Evolutionary conservation across 176 grass and related monocot genomes (phyloP).

Genomic region (Alloteropsis semialata): DNA sequence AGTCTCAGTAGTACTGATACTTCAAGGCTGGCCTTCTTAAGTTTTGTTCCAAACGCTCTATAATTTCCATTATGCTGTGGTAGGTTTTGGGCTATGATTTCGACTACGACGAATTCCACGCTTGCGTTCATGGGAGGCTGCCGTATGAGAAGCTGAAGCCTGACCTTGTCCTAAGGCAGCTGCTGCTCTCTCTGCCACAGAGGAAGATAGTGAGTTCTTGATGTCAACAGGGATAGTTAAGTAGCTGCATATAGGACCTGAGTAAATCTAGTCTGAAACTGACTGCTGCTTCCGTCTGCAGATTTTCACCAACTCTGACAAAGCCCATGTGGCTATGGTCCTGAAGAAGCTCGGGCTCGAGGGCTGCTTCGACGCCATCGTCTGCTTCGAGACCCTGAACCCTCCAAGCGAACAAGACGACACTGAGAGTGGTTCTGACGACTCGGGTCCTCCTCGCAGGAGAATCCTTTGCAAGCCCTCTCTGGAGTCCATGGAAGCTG

Average conservation of each 20-base stretch:
- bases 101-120: slow-evolving; percentile 83
- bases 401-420: neutral
- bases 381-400: slow-evolving; percentile 98
- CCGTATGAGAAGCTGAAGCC: slow-evolving; percentile 77
- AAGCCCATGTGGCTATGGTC: slow-evolving; percentile 54
- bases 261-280: neutral
- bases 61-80: neutral
- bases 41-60: neutral
- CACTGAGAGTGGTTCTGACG: slow-evolving; percentile 4
- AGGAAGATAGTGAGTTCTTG: slow-evolving; percentile 65
- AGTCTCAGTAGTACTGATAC: neutral
- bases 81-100: slow-evolving; percentile 70
- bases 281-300: slow-evolving; percentile 9
- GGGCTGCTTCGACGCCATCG: slow-evolving; percentile 79
- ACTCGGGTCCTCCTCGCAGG: neutral
- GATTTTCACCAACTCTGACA: slow-evolving; percentile 94
- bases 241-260: no score
- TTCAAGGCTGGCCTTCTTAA: neutral
- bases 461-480: slow-evolving; percentile 84
- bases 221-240: neutral
- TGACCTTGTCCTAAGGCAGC: slow-evolving; percentile 68
- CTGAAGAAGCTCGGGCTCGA: slow-evolving; percentile 75
- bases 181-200: slow-evolving; percentile 79
- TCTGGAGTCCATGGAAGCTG: slow-evolving; percentile 82
- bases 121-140: slow-evolving; percentile 62